phyloP scores from a whole-genome alignment of 768 basidiomycete genomes.

The Mycena galericulata region DNA sequence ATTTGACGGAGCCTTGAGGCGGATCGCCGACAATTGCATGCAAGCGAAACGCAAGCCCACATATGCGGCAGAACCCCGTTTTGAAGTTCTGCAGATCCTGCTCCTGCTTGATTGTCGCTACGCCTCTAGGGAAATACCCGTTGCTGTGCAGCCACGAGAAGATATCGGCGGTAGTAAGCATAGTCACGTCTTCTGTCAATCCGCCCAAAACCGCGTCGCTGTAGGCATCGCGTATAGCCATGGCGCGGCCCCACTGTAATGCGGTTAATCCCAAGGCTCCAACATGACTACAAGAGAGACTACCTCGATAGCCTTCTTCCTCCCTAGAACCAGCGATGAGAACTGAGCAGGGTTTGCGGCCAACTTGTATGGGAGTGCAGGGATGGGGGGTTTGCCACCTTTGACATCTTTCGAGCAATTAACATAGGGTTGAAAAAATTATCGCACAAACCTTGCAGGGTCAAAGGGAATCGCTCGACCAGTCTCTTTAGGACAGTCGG shows the following conservation, averaged over 20 bases:
- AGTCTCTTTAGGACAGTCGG: slow-evolving; percentile 47
- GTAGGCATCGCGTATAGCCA: slow-evolving; percentile 58
- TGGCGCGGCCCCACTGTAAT: slow-evolving; percentile 60
- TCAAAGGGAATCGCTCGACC: slow-evolving; percentile 56
- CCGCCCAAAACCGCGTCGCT: slow-evolving; percentile 33
- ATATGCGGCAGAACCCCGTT: slow-evolving; percentile 46
- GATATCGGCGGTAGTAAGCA: slow-evolving; percentile 57
- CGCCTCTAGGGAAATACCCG: slow-evolving; percentile 47
- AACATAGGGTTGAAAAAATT: background rate
- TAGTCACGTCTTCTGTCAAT: slow-evolving; percentile 34
- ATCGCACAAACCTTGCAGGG: slow-evolving; percentile 48
- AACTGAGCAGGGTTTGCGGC: slow-evolving; percentile 50
- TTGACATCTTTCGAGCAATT: slow-evolving; percentile 40
- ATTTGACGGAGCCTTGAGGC: background rate
- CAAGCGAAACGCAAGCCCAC: slow-evolving; percentile 43
- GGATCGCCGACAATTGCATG: slow-evolving; percentile 36
- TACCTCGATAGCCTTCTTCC: slow-evolving; percentile 67
- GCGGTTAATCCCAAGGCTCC: slow-evolving; percentile 4
- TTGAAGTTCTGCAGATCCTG: slow-evolving; percentile 27
- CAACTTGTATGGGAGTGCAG: slow-evolving; percentile 55
- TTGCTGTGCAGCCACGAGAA: slow-evolving; percentile 59
- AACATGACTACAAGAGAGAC: slow-evolving; percentile 7
- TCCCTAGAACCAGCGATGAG: slow-evolving; percentile 52
- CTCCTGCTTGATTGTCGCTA: slow-evolving; percentile 24
- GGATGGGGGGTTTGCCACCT: slow-evolving; percentile 36